Base-by-base conservation (phyloP, 164 flowering plant genomes). In the Cinnamomum micranthum region DNA sequence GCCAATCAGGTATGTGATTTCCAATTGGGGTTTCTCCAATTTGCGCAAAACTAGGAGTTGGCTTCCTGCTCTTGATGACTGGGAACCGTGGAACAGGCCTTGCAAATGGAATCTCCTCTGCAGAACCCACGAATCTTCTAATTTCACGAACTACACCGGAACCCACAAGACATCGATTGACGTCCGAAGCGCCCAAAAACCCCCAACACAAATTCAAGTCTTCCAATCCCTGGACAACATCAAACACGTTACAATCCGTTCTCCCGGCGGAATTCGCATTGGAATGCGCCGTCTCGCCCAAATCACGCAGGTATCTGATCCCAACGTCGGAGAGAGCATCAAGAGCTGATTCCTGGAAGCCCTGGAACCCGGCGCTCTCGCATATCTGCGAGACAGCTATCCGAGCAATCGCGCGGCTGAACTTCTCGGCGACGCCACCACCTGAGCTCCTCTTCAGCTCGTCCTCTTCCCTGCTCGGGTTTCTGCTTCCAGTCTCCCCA, bases 1-100 rank as follows among this genome's bases (percentile, higher is more conserved):
- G 81, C 99, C 99, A 96, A 68, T 80, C 70, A 2, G 97, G 97
- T 5, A 94, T 82, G 78, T 94, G 93, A 75, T 88, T 88, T 13
- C 82, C 84, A 65, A 76, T 77, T 4, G 97, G 95, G 0, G 76
- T 77, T 75, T 96, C 98, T 58, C 86, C 91, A 73, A 96, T 85
- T 65, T 87, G 86, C 4, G 65, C 70, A 78, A 92, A 96, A 80
- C 97, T 92, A 0, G 97, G 95, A 10, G 84, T 84, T 27, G 71
- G 19, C 24, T 71, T 85, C 65, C 77, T 31, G 47, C 77, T 71
- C 77, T 79, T 84, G 6, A 78, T n/a, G 28, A 94, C 82, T 0
- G 98, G 98, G 82, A 90, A 96, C 47, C 65, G 77, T 0, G 97
- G 91, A 62, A 96, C 72, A 0, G 92, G 85, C 71, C 88, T 88